Evolutionary conservation across 306 rosid species (phyloP).

Genomic region (Gleditsia sinensis): DNA sequence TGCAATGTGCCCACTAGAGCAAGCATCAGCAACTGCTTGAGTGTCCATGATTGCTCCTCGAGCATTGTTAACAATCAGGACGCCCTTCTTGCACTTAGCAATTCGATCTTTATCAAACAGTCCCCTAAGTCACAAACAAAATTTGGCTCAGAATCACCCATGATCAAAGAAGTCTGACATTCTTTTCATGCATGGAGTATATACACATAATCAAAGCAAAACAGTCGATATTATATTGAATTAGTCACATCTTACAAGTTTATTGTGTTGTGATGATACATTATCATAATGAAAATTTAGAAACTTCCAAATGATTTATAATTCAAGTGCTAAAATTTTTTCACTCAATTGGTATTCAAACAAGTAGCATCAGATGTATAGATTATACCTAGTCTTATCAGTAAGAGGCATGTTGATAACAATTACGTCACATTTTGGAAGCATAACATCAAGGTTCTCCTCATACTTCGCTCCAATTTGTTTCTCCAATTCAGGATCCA

Average conservation of each 20-base stretch:
- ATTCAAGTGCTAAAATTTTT: neutral
- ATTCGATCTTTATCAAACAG: slow-evolving; percentile 32
- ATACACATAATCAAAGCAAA: neutral
- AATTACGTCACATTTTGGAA: slow-evolving; percentile 87
- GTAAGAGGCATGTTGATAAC: slow-evolving; percentile 94
- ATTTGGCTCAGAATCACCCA: neutral
- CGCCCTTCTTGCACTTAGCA: slow-evolving; percentile 26
- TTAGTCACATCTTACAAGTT: neutral
- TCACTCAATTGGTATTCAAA: neutral
- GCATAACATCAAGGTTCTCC: slow-evolving; percentile 95
- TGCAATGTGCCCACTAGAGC: slow-evolving; percentile 82
- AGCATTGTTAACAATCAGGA: slow-evolving; percentile 43
- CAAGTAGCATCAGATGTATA: neutral
- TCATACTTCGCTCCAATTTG: slow-evolving; percentile 82
- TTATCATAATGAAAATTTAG: neutral
- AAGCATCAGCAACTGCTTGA: slow-evolving; percentile 87
- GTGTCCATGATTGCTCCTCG: slow-evolving; percentile 95
- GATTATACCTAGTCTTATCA: slow-evolving; percentile 75
- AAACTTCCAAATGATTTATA: neutral
- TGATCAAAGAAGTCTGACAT: neutral
- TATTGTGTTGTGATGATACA: neutral
- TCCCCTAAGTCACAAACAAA: slow-evolving; percentile 60
- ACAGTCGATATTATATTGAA: neutral
- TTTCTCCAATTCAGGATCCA: slow-evolving; percentile 74
- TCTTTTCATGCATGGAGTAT: neutral